Conservation (phyloP, 2,329 filamentous ascomycete genomes). For the Chalaropsis ovoidea region DNA sequence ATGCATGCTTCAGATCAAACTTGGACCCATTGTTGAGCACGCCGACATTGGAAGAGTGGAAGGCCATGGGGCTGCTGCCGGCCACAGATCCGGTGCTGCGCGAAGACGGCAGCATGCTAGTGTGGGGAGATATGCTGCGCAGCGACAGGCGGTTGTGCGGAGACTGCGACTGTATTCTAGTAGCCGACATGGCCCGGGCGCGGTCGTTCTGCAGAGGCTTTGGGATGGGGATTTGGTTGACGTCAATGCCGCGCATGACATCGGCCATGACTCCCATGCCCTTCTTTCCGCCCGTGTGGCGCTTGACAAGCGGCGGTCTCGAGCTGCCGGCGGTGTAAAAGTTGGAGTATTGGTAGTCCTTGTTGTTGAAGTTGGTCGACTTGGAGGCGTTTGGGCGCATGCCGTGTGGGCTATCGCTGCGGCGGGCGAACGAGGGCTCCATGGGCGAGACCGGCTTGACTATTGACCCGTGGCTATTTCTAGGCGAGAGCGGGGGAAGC, state of each 20-base stretch:
- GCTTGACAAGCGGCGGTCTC: constrained; percentile 39
- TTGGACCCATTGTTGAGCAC: constrained; percentile 51
- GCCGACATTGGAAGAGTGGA: constrained; percentile 32
- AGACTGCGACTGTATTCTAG: constrained; percentile 43
- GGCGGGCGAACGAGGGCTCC: constrained; percentile 8
- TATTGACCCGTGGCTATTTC: constrained; percentile 15
- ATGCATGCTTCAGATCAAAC: constrained; percentile 59
- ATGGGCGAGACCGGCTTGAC: constrained; percentile 24
- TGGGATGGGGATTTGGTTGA: constrained; percentile 42
- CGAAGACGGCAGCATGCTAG: constrained; percentile 28
- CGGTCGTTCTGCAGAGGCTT: constrained; percentile 35
- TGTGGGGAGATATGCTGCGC: constrained; percentile 38
- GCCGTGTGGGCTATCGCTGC: constrained; percentile 25
- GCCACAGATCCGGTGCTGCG: constrained; percentile 31
- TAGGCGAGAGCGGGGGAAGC: constrained; percentile 29
- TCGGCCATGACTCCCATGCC: constrained; percentile 40
- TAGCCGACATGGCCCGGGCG: constrained; percentile 28
- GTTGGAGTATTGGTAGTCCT: constrained; percentile 51
- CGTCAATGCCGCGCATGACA: constrained; percentile 44
- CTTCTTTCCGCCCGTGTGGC: constrained; percentile 39
- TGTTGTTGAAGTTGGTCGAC: constrained; percentile 36
- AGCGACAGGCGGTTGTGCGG: constrained; percentile 39
- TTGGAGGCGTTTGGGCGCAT: constrained; percentile 32
- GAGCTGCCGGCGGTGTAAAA: constrained; percentile 46
- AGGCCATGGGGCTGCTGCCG: constrained; percentile 27